These are phyloP conservation scores for Saccharum officinarum DNA, from an alignment of 176 grass and related monocot genomes.

Conservation along the genomic window DNA sequence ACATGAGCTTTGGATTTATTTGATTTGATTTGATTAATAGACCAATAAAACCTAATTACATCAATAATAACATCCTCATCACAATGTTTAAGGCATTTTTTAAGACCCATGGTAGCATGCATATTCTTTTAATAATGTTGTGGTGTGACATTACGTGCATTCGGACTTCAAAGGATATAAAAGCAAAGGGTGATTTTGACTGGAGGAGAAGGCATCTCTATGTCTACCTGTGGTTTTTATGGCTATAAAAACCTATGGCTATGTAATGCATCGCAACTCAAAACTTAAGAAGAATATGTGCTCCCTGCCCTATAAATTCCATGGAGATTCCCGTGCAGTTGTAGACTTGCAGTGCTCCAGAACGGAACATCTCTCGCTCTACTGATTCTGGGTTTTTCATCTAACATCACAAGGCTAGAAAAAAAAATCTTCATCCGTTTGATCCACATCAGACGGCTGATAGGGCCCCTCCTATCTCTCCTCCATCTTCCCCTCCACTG, in stretches of 20 bases:
- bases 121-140: background rate
- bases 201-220: background rate
- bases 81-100: background rate
- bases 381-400: background rate
- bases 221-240: background rate
- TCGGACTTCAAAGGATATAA: background rate
- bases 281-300: background rate
- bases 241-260: background rate
- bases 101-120: background rate
- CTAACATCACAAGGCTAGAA: background rate
- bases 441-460: constrained; percentile 25
- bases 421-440: background rate
- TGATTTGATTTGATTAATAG: background rate
- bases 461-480: background rate
- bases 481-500: background rate
- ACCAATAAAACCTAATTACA: background rate
- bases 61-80: too few species aligned
- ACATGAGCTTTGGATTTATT: too few species aligned
- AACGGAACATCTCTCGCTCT: background rate
- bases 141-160: background rate
- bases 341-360: background rate
- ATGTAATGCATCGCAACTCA: background rate
- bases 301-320: background rate
- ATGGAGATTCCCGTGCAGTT: background rate
- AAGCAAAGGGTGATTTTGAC: background rate